phyloP scores from a whole-genome alignment of 371 early-diverging fungal genomes.

The Mortierella sp. region DNA sequence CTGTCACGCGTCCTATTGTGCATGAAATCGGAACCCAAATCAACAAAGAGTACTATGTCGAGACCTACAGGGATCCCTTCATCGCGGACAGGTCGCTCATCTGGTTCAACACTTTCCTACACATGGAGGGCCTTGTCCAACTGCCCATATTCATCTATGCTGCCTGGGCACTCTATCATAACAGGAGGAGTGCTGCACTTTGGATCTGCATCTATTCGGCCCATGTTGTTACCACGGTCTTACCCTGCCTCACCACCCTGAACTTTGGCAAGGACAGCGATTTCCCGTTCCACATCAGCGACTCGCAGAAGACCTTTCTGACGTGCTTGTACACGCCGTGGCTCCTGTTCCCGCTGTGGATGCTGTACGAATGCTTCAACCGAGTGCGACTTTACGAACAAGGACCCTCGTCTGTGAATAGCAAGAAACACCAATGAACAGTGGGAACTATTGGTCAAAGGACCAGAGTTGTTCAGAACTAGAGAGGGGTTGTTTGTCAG shows the following conservation, averaged over 20 bases:
- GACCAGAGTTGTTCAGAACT: no score
- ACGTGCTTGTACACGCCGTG: constrained; percentile 37
- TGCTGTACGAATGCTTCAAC: constrained; percentile 43
- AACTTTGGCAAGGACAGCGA: constrained; percentile 20
- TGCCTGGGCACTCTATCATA: constrained; percentile 40
- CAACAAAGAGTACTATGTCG: constrained; percentile 35
- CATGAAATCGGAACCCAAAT: neutral
- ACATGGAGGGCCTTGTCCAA: constrained; percentile 42
- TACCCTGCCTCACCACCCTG: constrained; percentile 41
- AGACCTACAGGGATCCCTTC: constrained; percentile 41
- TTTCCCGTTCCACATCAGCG: constrained; percentile 35
- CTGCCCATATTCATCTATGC: constrained; percentile 47
- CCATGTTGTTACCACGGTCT: constrained; percentile 53
- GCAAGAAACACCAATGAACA: constrained; percentile 15
- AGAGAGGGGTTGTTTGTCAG: no score
- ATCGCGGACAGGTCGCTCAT: constrained; percentile 26
- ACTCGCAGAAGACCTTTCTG: constrained; percentile 29
- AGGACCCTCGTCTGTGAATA: neutral
- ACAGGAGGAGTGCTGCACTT: constrained; percentile 27
- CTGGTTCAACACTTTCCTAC: constrained; percentile 54
- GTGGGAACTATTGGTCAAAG: neutral
- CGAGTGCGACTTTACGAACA: constrained; percentile 40
- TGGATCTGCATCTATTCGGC: constrained; percentile 50
- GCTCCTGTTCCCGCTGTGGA: constrained; percentile 48
- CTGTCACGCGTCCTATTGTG: neutral